These are phyloP conservation scores for Colletotrichum gloeosporioides DNA, from an alignment of 2,329 filamentous ascomycete species.

Conservation along the genomic window DNA sequence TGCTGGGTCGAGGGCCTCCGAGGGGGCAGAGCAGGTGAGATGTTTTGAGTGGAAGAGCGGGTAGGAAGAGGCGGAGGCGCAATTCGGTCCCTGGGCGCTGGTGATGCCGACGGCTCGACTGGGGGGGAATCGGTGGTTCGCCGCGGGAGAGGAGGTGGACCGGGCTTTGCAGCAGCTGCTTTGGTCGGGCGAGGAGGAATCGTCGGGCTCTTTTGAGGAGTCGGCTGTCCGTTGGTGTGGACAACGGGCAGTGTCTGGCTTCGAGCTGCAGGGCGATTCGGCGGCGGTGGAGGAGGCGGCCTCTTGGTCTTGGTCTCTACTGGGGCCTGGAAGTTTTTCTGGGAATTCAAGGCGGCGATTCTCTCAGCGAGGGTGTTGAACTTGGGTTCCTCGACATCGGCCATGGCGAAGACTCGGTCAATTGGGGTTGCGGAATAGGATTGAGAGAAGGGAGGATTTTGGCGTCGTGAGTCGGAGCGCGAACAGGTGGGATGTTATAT, in stretches of 20 bases:
- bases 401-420: slow-evolving; percentile 45
- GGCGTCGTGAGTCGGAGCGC: neutral
- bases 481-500: slow-evolving; percentile 9
- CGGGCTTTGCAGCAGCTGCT: slow-evolving; percentile 27
- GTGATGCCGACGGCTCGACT: slow-evolving; percentile 25
- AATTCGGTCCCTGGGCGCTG: slow-evolving; percentile 30
- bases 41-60: slow-evolving; percentile 40
- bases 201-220: slow-evolving; percentile 35
- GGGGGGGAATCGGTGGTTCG: slow-evolving; percentile 35
- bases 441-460: neutral
- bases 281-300: slow-evolving; percentile 52
- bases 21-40: slow-evolving; percentile 55
- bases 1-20: slow-evolving; percentile 52
- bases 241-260: slow-evolving; percentile 41
- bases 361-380: slow-evolving; percentile 66
- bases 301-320: slow-evolving; percentile 37
- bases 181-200: slow-evolving; percentile 43
- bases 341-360: slow-evolving; percentile 67
- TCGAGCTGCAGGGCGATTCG: slow-evolving; percentile 41
- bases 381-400: slow-evolving; percentile 65
- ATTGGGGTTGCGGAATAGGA: neutral
- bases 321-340: slow-evolving; percentile 60
- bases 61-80: slow-evolving; percentile 42
- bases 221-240: slow-evolving; percentile 25
- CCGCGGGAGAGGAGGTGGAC: slow-evolving; percentile 43